phyloP scores from a whole-genome alignment of 1,284 basidiomycete species.

The Pholiota adiposa region DNA sequence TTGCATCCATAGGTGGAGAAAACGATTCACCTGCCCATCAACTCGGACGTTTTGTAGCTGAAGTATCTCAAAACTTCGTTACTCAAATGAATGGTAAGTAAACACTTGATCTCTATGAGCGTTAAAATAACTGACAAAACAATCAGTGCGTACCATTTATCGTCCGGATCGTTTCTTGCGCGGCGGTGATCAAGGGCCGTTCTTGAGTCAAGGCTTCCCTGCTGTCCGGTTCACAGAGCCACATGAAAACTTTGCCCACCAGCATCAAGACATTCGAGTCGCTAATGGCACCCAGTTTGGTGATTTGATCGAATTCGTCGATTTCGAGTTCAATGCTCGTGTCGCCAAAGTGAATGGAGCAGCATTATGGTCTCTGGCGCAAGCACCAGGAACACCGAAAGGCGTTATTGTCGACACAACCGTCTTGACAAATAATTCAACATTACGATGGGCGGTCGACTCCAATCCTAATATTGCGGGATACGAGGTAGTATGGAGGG shows the following conservation, averaged over 20 bases:
- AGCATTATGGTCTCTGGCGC: constrained; percentile 54
- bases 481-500: constrained; percentile 57
- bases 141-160: constrained; percentile 49
- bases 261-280: constrained; percentile 47
- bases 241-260: constrained; percentile 58
- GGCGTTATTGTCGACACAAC: constrained; percentile 48
- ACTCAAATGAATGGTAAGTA: constrained; percentile 52
- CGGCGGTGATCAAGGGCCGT: constrained; percentile 57
- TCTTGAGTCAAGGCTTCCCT: constrained; percentile 51
- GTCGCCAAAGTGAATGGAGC: constrained; percentile 56
- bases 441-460: constrained; percentile 49
- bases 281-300: constrained; percentile 50
- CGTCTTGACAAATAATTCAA: constrained; percentile 56
- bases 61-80: constrained; percentile 48
- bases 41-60: constrained; percentile 51
- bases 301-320: constrained; percentile 54
- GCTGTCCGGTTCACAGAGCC: constrained; percentile 61
- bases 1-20: constrained; percentile 50
- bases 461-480: constrained; percentile 37
- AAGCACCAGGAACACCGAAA: constrained; percentile 54
- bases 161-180: constrained; percentile 55
- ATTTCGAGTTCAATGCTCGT: constrained; percentile 53
- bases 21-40: constrained; percentile 56
- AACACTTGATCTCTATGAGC: not conserved
- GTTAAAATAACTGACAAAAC: not conserved